Base-by-base conservation (phyloP, 2,329 filamentous ascomycete species). In the Penicillium sp. region DNA sequence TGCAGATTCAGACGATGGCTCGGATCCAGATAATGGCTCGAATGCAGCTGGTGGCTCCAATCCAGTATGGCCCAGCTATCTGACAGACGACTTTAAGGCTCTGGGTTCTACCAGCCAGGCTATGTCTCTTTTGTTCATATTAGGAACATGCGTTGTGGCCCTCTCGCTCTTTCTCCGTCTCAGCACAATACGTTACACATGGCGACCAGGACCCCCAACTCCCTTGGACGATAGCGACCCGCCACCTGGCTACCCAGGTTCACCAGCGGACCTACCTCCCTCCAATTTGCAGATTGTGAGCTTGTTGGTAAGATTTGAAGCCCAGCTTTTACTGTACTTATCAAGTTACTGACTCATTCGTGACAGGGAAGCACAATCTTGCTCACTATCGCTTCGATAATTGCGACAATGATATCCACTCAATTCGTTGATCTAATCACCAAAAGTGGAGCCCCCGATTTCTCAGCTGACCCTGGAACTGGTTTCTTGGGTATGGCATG, bases 401-500 rank as follows among this genome's bases (percentile, higher is more conserved):
- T 54, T 11, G 47, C 52, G 11, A 46, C 46, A 11, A 10, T 49
- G 22, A 45, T 54, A 8, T 34, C 45, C 18, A 29, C 34, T 2
- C 42, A 43, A 8, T 54, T 46, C 27, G 36, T 49, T 21, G 4
- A 40, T 29, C 27, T 54, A 18, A 22, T 54, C 6, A 22, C 16
- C 2, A n/a, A 29, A 29, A 54, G 46, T 11, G 52, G 45, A 22
- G 16, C 21, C 16, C 39, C 47, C n/a, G 24, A 10, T 27, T 38
- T 54, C 21, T 54, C 47, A 16, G 52, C 52, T 6, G 22, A n/a
- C 1, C 38, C 42, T 4, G 43, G 27, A 31, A 34, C n/a, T 14
- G 34, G 24, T 2, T 54, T 54, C 31, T 40, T 54, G 2, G 52
- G 52, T 2, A 49, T 54, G 52, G 46, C 52, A 40, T 54, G 52